A percentile compares a stretch with the other conserved stretches of the same genome.
Conservation (phyloP, 176 grass and related monocot species). For the Triticum aestivum region IWGSC_CS_RefSeq_v2.1 NC_057806.1:686710157-686710656, state of each 20-base stretch:
- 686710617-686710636: slow-evolving; percentile 15
- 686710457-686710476: slow-evolving; percentile 89
- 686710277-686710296: not conserved
- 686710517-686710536: slow-evolving; percentile 84
- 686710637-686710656: not conserved
- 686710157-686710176: too few relatives aligned
- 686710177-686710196: too few relatives aligned
- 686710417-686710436: slow-evolving; percentile 85
- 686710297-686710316: slow-evolving; percentile 65
- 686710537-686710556: slow-evolving; percentile 92
- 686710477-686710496: slow-evolving; percentile 77
- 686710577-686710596: slow-evolving; percentile 72
- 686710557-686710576: slow-evolving; percentile 77
- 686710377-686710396: slow-evolving; percentile 61
- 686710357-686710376: slow-evolving; percentile 74
- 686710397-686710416: slow-evolving; percentile 64
- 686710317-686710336: slow-evolving; percentile 74
- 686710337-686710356: slow-evolving; percentile 79
- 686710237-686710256: not conserved
- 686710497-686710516: slow-evolving; percentile 81
- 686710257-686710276: not conserved
- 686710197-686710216: too few relatives aligned
- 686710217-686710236: too few relatives aligned
- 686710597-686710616: slow-evolving; percentile 82
- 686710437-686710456: slow-evolving; percentile 87